These are phyloP conservation scores for Candida tammaniensis DNA, from an alignment of 805 yeast species.

Conservation along the genomic window DNA sequence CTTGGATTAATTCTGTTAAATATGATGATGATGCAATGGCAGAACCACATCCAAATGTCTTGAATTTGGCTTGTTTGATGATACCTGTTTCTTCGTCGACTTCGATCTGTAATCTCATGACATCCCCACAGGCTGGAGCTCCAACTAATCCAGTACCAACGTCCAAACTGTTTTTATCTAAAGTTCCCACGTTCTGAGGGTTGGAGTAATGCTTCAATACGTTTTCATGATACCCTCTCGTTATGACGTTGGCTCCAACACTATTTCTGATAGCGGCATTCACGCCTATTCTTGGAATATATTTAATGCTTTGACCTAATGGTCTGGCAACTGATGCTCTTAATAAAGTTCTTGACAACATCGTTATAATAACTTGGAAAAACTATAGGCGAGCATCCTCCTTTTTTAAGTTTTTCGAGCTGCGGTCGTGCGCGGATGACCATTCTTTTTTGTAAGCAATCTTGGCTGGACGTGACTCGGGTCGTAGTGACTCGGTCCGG, in stretches of 20 bases:
- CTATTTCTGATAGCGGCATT: background rate
- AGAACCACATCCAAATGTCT: constrained; percentile 98
- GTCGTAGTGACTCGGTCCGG: too few species aligned
- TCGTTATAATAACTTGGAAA: too few species aligned
- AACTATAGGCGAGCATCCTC: too few species aligned
- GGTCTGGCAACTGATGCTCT: too few species aligned
- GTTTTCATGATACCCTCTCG: constrained; percentile 74
- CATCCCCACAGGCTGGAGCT: constrained; percentile 99
- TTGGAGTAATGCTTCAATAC: constrained; percentile 95
- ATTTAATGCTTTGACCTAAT: constrained; percentile 5
- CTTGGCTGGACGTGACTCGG: too few species aligned
- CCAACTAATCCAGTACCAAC: constrained; percentile 98
- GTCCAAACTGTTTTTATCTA: constrained; percentile 68
- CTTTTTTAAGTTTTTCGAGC: too few species aligned
- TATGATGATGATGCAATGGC: constrained; percentile 96
- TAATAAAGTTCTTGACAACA: constrained; percentile 28
- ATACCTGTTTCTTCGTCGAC: constrained; percentile 88
- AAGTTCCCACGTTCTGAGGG: constrained; percentile 94
- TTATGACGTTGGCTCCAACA: background rate
- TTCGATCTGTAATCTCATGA: constrained; percentile 93
- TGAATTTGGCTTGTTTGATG: constrained; percentile 92
- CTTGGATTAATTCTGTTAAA: constrained; percentile 93
- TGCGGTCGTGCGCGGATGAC: too few species aligned
- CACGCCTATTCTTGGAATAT: constrained; percentile 6
- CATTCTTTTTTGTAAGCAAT: too few species aligned